Base-by-base conservation (phyloP, 192 early-diverging fungal genomes). In the Spizellomyces sp. region DNA sequence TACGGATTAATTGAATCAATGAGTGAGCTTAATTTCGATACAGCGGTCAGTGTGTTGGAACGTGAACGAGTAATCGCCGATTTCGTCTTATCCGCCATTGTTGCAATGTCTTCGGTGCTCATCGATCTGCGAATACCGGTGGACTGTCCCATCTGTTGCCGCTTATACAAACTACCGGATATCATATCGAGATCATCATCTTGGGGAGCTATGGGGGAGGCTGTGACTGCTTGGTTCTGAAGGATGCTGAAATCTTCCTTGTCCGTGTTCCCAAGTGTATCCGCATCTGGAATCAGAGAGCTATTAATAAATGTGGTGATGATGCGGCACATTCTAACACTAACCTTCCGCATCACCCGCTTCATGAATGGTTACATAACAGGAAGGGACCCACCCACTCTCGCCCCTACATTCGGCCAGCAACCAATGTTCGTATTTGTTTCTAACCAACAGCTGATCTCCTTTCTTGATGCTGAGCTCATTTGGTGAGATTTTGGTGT, bases 341-440 rank as follows among this genome's bases (percentile, higher is more conserved):
- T 2, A 2, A 4, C 50, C 50, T n/a, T 54, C 50, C 17, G 50
- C 5, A 61, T 9, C 36, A 42, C 36, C 59, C 1, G 27, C 27
- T 36, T 36, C 27, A 71, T 72, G 73, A 15, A 86, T 71, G 48
- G 77, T 81, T 36, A 86, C 85, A 56, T 86, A 86, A 70, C 83
- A 86, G 75, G 77, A 77, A 48, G 84, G 84, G 0, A 86, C 84
- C 84, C 84, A 86, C 50, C 84, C 84, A 56, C 81, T 83, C 41
- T 79, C 73, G 43, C 70, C 82, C 42, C 76, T 56, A 12, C 70
- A 56, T 45, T 74, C 67, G 36, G 70, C 48, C 64, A 71, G 64
- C 52, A 79, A 65, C 74, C 75, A 83, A 64, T 82, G 67, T 63
- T 66, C 58, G 42, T 72, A 63, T 41, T 73, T 60, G 59, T 79